Evolutionary conservation across 306 rosid species (phyloP).

Genomic region (Coriaria nepalensis): DNA sequence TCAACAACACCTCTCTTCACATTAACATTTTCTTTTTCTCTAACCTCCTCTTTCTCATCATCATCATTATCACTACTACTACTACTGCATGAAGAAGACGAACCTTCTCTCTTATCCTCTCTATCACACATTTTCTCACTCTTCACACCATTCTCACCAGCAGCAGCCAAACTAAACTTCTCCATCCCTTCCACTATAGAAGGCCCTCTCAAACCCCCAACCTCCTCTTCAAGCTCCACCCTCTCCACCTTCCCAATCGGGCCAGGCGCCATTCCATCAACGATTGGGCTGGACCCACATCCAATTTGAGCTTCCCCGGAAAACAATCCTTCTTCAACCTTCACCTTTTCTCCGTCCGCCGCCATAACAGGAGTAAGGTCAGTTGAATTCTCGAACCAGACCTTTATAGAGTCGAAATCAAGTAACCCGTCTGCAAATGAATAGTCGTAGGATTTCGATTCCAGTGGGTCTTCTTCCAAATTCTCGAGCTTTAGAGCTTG

Average conservation of each 20-base stretch:
- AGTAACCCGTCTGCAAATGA: constrained; percentile 50
- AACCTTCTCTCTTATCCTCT: constrained; percentile 20
- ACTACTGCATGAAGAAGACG: constrained; percentile 17
- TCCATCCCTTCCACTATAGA: constrained; percentile 31
- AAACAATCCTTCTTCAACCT: background rate
- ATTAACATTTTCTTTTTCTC: constrained; percentile 1
- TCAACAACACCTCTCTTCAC: background rate
- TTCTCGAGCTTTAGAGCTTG: constrained; percentile 19
- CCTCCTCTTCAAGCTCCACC: constrained; percentile 11
- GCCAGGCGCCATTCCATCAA: constrained; percentile 1
- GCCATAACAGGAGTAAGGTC: constrained; percentile 20
- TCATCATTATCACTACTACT: constrained; percentile 13
- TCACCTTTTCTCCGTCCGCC: constrained; percentile 14
- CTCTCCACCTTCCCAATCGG: constrained; percentile 16
- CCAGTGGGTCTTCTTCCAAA: constrained; percentile 16
- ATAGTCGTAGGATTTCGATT: constrained; percentile 17
- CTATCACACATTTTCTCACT: constrained; percentile 3
- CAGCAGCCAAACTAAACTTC: constrained; percentile 35
- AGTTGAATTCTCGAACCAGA: constrained; percentile 23
- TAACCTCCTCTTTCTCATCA: constrained; percentile 5
- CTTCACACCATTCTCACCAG: constrained; percentile 12
- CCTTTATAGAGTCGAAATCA: constrained; percentile 40
- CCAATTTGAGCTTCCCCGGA: background rate
- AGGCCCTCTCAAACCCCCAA: constrained; percentile 12
- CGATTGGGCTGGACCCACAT: background rate